Base-by-base conservation (phyloP, 2,329 filamentous ascomycete genomes). In the Aspergillus niger region DNA sequence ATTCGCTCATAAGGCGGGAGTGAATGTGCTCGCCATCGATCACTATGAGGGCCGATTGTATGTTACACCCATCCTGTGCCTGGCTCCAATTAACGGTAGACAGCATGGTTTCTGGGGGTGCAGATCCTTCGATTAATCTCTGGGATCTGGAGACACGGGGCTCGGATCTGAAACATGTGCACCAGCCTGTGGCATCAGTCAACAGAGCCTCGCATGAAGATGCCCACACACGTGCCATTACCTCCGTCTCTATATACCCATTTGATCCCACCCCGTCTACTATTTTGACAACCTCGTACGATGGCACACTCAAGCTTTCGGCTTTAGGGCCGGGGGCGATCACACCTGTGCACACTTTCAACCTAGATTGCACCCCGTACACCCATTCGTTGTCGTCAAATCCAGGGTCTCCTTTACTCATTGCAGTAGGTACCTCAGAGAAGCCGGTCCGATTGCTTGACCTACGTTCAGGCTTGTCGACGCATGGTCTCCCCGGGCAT, bases 401-500 rank as follows among this genome's bases (percentile, higher is more conserved):
- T 84, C 88, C 44, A 79, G 93, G 60, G 85, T 91, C 58, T 79
- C 86, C 55, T 83, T 82, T 96, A 0, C 84, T 97, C 3, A 90
- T 97, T 8, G 92, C 94, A 8, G 95, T 92, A 70, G 93, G 91
- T 0, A 96, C 92, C 0, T 92, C 96, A 65, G 88, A 95, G 72
- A 91, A 91, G 6, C 84, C 90, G 26, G 90, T 97, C 13, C 88
- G 92, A 15, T 85, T 98, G 6, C 86, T 97, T 5, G 94, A 98
- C 72, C 82, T 97, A 36, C 89, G 91, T 55, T 93, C 92, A 0
- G 92, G 92, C 2, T 85, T 92, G 15, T 86, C 84, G 51, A 88
- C 90, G 1, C 90, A 92, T 70, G 86, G 88, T 1, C 81, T 93
- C 30, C 83, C 89, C 1, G 88, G 89, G 0, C 88, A 91, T 64